phyloP scores from a whole-genome alignment of 148 eudicot species.

The Polygonum aviculare region DNA sequence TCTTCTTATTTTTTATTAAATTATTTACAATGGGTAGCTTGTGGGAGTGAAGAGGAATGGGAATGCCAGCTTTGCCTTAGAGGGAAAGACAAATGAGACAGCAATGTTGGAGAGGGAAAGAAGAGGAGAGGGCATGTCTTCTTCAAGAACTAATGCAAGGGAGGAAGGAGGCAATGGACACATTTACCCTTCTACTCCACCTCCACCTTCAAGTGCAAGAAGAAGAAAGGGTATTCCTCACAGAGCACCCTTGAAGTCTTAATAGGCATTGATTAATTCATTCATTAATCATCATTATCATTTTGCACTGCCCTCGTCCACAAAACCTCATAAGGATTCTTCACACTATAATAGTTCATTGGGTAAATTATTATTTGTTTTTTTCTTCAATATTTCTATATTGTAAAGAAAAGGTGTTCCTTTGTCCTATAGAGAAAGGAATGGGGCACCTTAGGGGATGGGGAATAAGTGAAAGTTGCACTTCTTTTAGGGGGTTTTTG shows the following conservation, averaged over 20 bases:
- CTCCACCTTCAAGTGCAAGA: constrained; percentile 50
- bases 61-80: constrained; percentile 63
- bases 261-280: constrained; percentile 5
- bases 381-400: neutral
- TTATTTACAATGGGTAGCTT: constrained; percentile 37
- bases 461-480: constrained; percentile 16
- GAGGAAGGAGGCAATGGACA: constrained; percentile 24
- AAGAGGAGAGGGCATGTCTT: constrained; percentile 28
- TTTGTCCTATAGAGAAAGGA: neutral
- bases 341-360: neutral
- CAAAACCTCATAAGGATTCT: neutral
- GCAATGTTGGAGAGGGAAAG: constrained; percentile 10
- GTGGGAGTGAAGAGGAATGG: constrained; percentile 81
- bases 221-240: constrained; percentile 95
- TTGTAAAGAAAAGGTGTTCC: neutral
- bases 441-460: constrained; percentile 10
- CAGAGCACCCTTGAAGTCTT: constrained; percentile 77
- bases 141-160: constrained; percentile 15
- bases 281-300: neutral
- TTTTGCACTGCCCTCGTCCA: neutral
- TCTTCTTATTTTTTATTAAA: constrained; percentile 5
- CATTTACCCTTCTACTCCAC: constrained; percentile 57
- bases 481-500: neutral
- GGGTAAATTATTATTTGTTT: neutral
- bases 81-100: constrained; percentile 32